These are phyloP conservation scores for Diaporthe ampelina DNA, from an alignment of 2,329 filamentous ascomycete species.

Conservation along the genomic window DNA sequence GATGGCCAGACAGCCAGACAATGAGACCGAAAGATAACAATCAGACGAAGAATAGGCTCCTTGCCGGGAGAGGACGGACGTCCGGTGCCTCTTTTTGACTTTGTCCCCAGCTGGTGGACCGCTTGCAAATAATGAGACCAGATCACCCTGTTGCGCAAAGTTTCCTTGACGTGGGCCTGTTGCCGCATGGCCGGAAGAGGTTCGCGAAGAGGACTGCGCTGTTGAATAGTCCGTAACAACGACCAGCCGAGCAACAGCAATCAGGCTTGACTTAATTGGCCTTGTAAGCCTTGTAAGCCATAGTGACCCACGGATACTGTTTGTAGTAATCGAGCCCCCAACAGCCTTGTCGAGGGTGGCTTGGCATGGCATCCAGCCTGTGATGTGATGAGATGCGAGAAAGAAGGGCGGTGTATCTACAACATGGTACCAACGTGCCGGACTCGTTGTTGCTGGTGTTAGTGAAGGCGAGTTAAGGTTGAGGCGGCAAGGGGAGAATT, in stretches of 20 bases:
- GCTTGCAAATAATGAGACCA: neutral
- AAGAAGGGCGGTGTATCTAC: slow-evolving; percentile 28
- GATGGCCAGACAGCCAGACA: slow-evolving; percentile 7
- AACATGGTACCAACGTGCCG: neutral
- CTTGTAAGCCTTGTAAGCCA: neutral
- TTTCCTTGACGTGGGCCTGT: neutral
- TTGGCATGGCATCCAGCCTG: slow-evolving; percentile 10
- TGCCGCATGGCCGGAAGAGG: neutral
- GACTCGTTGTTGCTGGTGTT: slow-evolving; percentile 12
- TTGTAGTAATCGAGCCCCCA: neutral
- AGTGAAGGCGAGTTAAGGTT: slow-evolving; percentile 20
- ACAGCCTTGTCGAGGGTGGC: neutral
- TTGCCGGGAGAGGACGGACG: neutral
- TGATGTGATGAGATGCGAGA: neutral
- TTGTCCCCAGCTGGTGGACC: slow-evolving; percentile 1
- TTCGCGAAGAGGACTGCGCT: neutral
- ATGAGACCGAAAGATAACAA: neutral
- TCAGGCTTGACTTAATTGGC: neutral
- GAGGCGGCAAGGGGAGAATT: slow-evolving; percentile 13
- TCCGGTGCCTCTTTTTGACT: slow-evolving; percentile 1
- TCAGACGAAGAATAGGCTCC: slow-evolving; percentile 14
- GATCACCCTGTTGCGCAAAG: neutral
- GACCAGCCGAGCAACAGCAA: neutral
- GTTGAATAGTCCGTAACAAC: neutral
- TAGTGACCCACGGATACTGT: neutral